phyloP scores from a whole-genome alignment of 768 basidiomycete species.

The Floccularia luteovirens region DNA sequence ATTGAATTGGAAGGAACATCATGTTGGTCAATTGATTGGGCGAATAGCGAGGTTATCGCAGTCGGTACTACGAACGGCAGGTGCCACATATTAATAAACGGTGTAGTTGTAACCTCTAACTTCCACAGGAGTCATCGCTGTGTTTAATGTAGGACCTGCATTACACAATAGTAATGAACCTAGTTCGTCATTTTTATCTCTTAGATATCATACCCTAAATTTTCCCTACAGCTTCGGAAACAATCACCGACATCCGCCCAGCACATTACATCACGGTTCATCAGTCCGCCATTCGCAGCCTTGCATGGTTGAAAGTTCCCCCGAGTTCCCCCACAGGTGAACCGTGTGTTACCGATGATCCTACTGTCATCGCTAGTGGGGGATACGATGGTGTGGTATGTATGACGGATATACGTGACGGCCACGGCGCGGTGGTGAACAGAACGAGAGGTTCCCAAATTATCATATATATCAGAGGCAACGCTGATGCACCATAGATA shows the following conservation, averaged over 20 bases:
- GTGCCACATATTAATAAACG: background rate
- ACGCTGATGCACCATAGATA: constrained; percentile 36
- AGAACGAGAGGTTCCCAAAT: constrained; percentile 58
- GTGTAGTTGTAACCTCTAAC: background rate
- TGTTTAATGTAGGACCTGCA: constrained; percentile 44
- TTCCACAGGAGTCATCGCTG: constrained; percentile 41
- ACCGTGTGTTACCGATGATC: constrained; percentile 42
- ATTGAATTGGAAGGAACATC: constrained; percentile 70
- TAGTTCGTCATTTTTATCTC: constrained; percentile 17
- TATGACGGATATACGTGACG: constrained; percentile 72
- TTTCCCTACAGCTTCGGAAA: constrained; percentile 12
- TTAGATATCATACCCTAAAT: background rate
- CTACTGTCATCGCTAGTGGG: constrained; percentile 67
- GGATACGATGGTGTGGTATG: constrained; percentile 78
- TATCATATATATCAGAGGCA: constrained; percentile 1
- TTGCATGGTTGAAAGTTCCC: constrained; percentile 72
- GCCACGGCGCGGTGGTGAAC: constrained; percentile 60
- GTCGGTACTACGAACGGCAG: constrained; percentile 82
- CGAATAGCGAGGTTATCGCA: constrained; percentile 74
- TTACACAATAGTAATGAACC: constrained; percentile 22
- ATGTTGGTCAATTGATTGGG: constrained; percentile 88
- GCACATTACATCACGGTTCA: constrained; percentile 70
- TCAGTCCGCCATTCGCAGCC: constrained; percentile 69
- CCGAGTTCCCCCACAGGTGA: constrained; percentile 39
- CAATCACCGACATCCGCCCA: constrained; percentile 44